A percentile compares a stretch with the other conserved stretches of the same genome.
These are phyloP conservation scores for Trifolium fragiferum DNA, from an alignment of 306 rosid species.

Conservation along the genomic window DNA sequence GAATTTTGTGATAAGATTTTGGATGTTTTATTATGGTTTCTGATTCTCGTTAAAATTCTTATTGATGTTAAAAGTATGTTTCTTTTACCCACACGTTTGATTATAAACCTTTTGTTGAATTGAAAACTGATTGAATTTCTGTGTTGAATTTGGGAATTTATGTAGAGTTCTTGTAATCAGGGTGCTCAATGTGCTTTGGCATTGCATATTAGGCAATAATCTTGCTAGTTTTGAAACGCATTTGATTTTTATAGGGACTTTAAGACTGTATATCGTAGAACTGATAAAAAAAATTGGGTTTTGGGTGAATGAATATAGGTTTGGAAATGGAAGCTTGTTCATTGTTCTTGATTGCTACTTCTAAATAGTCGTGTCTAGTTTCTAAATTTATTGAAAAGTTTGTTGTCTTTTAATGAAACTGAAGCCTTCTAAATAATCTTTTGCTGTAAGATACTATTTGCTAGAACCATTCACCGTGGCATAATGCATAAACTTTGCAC, in stretches of 20 bases:
- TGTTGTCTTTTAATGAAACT: too few species aligned
- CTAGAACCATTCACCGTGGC: background rate
- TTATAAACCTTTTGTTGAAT: background rate
- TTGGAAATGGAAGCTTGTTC: background rate
- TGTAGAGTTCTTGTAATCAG: constrained; percentile 1
- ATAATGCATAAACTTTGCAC: background rate
- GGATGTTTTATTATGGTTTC: background rate
- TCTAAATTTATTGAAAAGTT: background rate
- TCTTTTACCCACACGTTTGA: background rate
- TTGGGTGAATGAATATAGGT: constrained; percentile 5
- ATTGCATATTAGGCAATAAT: background rate
- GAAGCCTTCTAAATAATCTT: too few species aligned
- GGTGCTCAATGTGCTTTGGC: constrained; percentile 1
- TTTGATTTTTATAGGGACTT: background rate
- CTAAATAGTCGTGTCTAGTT: background rate
- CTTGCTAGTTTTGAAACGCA: background rate
- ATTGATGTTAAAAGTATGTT: background rate
- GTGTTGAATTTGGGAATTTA: background rate
- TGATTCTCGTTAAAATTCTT: background rate
- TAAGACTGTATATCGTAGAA: background rate
- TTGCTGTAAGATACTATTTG: constrained; percentile 9
- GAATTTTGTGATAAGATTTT: background rate
- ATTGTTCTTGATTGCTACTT: constrained; percentile 10
- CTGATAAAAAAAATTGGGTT: background rate
- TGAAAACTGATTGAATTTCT: background rate